phyloP scores from a whole-genome alignment of 2,329 filamentous ascomycete genomes.

The Cytospora chrysosperma region DNA sequence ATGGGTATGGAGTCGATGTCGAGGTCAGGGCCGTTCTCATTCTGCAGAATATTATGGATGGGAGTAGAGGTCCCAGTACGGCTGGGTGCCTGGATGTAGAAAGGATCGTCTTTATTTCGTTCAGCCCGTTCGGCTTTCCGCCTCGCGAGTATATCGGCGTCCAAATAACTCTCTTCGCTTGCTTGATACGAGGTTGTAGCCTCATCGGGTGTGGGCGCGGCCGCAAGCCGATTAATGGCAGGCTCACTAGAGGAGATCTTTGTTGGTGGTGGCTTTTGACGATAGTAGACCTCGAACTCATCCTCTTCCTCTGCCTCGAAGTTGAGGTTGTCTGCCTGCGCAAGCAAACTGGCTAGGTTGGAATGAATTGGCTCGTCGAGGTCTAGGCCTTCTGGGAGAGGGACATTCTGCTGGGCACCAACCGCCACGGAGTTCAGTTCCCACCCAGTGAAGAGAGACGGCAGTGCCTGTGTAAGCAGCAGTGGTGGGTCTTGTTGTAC shows the following conservation, averaged over 20 bases:
- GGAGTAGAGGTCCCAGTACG: conserved; percentile 64
- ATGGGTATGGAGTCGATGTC: conserved; percentile 96
- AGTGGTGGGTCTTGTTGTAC: conserved; percentile 69
- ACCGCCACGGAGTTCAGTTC: conserved; percentile 89
- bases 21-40: conserved; percentile 72
- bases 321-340: conserved; percentile 51
- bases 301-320: conserved; percentile 56
- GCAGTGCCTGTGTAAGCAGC: conserved; percentile 86
- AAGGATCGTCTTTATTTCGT: conserved; percentile 88
- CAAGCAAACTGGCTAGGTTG: conserved; percentile 67
- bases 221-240: conserved; percentile 52
- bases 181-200: conserved; percentile 55
- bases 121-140: conserved; percentile 76
- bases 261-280: conserved; percentile 52
- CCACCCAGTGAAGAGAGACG: conserved; percentile 79
- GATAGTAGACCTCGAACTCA: conserved; percentile 68
- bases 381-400: conserved; percentile 71
- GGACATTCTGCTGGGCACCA: conserved; percentile 83
- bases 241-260: conserved; percentile 54
- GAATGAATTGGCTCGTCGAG: conserved; percentile 80
- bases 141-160: conserved; percentile 70
- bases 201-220: conserved; percentile 41
- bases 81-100: conserved; percentile 66
- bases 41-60: conserved; percentile 72
- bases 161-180: conserved; percentile 64